Percentiles rank a stretch among this genome's conserved stretches.
These are phyloP conservation scores for Candida insectorum DNA, from an alignment of 805 yeast genomes.

Conservation along the genomic window DNA sequence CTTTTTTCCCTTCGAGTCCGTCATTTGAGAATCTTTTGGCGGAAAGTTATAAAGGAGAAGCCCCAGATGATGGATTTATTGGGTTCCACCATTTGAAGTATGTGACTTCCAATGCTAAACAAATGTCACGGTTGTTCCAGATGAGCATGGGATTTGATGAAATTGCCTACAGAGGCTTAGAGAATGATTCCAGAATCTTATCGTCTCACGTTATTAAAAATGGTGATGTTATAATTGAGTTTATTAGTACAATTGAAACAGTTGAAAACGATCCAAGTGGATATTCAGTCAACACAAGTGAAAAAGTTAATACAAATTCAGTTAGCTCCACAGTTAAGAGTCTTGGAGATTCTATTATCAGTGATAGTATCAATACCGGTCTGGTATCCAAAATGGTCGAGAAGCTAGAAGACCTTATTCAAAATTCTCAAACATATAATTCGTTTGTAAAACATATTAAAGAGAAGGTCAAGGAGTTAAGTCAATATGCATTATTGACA, in stretches of 20 bases:
- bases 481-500: constrained; percentile 1
- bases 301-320: background rate
- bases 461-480: constrained; percentile 1
- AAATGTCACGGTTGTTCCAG: constrained; percentile 54
- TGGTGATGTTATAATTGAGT: constrained; percentile 50
- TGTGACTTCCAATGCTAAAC: constrained; percentile 72
- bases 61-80: constrained; percentile 26
- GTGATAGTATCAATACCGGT: too few relatives aligned
- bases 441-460: background rate
- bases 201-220: constrained; percentile 61
- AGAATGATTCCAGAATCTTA: constrained; percentile 56
- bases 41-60: constrained; percentile 17
- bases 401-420: background rate
- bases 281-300: background rate
- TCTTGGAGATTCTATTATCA: background rate
- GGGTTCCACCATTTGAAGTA: constrained; percentile 68
- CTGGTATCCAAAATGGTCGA: background rate
- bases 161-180: constrained; percentile 64
- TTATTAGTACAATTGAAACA: constrained; percentile 37
- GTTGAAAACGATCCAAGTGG: constrained; percentile 10
- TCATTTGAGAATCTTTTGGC: constrained; percentile 17
- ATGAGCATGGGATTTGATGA: constrained; percentile 59
- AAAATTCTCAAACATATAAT: background rate
- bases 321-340: background rate
- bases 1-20: too few relatives aligned